These are phyloP conservation scores for Claviceps sp. DNA, from an alignment of 2,329 filamentous ascomycete genomes.

Conservation along the genomic window DNA sequence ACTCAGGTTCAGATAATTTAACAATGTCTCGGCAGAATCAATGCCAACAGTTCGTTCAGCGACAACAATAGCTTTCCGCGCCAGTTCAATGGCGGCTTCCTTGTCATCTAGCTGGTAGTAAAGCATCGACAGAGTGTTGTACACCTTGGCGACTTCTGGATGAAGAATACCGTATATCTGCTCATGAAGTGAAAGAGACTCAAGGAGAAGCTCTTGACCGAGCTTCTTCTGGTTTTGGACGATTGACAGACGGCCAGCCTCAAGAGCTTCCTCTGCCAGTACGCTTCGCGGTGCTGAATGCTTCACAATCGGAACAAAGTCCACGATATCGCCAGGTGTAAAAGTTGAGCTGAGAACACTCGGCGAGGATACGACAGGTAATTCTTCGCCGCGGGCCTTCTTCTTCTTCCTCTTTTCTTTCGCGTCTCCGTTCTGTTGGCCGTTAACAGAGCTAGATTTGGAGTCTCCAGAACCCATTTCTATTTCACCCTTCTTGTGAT, in stretches of 20 bases:
- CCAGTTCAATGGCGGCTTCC: slow-evolving; percentile 84
- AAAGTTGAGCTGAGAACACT: slow-evolving; percentile 40
- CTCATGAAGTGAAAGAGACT: slow-evolving; percentile 90
- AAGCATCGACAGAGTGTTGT: slow-evolving; percentile 87
- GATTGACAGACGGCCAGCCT: slow-evolving; percentile 92
- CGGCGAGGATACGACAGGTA: slow-evolving; percentile 32
- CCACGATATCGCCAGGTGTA: slow-evolving; percentile 71
- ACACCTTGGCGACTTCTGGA: slow-evolving; percentile 87
- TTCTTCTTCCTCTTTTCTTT: slow-evolving; percentile 44
- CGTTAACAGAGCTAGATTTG: slow-evolving; percentile 23
- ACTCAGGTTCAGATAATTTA: slow-evolving; percentile 91
- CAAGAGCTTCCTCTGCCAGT: slow-evolving; percentile 87
- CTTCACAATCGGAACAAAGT: slow-evolving; percentile 89
- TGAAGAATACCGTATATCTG: slow-evolving; percentile 98
- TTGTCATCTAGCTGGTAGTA: slow-evolving; percentile 99
- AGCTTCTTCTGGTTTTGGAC: slow-evolving; percentile 91
- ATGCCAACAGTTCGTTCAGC: slow-evolving; percentile 88
- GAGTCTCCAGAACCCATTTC: slow-evolving; percentile 18
- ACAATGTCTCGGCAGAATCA: slow-evolving; percentile 83
- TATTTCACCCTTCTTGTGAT: slow-evolving; percentile 14
- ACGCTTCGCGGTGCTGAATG: slow-evolving; percentile 84
- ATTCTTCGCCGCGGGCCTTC: slow-evolving; percentile 43
- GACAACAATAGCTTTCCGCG: slow-evolving; percentile 91
- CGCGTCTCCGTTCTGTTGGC: slow-evolving; percentile 28
- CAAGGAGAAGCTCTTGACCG: slow-evolving; percentile 88